phyloP scores from a whole-genome alignment of 2,329 filamentous ascomycete species.

The Colletotrichum sp. region DNA sequence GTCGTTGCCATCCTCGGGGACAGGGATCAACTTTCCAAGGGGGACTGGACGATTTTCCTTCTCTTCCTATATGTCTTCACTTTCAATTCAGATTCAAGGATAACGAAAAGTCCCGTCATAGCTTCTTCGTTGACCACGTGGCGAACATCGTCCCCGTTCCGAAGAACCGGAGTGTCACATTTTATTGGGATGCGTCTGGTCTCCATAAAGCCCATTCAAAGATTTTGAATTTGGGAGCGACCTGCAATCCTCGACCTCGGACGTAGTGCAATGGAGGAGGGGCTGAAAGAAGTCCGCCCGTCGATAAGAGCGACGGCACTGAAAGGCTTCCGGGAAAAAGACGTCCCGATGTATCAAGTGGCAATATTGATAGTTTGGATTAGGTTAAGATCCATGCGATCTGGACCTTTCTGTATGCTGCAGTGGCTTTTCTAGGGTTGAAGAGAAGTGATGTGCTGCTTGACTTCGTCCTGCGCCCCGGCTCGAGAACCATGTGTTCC shows the following conservation, averaged over 20 bases:
- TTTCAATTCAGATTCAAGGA: neutral
- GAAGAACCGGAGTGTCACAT: neutral
- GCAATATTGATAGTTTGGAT: no score
- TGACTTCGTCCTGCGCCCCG: neutral
- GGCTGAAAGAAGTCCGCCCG: no score
- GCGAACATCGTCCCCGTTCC: neutral
- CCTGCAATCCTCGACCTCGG: no score
- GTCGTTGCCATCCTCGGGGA: neutral
- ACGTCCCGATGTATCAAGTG: no score
- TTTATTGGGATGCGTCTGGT: accelerated
- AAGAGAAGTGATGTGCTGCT: neutral
- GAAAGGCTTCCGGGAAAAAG: no score
- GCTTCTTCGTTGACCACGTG: neutral
- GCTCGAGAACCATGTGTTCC: neutral
- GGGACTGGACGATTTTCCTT: neutral
- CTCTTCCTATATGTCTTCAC: no score
- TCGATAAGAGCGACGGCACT: no score
- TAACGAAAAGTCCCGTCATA: neutral
- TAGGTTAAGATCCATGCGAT: neutral
- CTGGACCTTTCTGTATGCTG: neutral
- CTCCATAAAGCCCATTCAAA: no score
- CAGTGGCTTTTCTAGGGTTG: neutral
- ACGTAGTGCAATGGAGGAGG: no score
- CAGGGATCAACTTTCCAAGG: neutral
- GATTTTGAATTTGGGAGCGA: no score